Evolutionary conservation across 495 filamentous ascomycete genomes (phyloP), one percentile per base, ranked within the genome.

Genomic region (Penicillium bovifimosum): DNA sequence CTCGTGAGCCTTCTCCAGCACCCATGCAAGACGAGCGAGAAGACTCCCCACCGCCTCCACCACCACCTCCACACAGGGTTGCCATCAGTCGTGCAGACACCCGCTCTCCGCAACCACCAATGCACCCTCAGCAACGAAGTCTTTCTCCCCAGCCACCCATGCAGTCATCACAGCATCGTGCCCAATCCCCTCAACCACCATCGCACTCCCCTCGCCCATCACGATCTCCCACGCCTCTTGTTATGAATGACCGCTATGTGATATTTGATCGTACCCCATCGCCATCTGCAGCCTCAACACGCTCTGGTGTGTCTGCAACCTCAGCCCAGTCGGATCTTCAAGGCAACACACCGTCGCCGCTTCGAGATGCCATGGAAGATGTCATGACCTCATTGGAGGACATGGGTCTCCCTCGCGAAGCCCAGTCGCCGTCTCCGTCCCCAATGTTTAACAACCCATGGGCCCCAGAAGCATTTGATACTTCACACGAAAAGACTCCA

Each of bases 301-400:
- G 80, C 13, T 89, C 86, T 6, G 77, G 47, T 13, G 36, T 59
- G 18, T 65, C 76, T 39, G 77, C 46, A n/a, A 43, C 46, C 17
- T 62, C 76, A 33, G 77, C 83, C 10, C 82, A 81, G 10, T 88
- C 86, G 13, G 78, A 74, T 35, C 71, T 66, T 1, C 76, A 78
- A 38, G 86, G 86, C 2, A 78, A 90, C 56, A 98, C 93, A 0
- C 93, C 93, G 5, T 96, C 93, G 9, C 95, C 93, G 0, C 68
- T 99, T 2, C 76, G 92, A 42, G 87, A 90, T 65, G 93, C 93
- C 0, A 97, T 97, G 92, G 91, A 96, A 62, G 93, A 95, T 72
- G 91, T 99, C 10, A 97, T 97, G 84, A 90, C 91, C 52, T 96
- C 93, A 29, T 71, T 99, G 45, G 82, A 97, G 64, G 90, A 90